Percentiles rank a stretch among this genome's conserved stretches.
These are phyloP conservation scores for Usnea hakonensis DNA, from an alignment of 495 filamentous ascomycete species.

Conservation along the genomic window DNA sequence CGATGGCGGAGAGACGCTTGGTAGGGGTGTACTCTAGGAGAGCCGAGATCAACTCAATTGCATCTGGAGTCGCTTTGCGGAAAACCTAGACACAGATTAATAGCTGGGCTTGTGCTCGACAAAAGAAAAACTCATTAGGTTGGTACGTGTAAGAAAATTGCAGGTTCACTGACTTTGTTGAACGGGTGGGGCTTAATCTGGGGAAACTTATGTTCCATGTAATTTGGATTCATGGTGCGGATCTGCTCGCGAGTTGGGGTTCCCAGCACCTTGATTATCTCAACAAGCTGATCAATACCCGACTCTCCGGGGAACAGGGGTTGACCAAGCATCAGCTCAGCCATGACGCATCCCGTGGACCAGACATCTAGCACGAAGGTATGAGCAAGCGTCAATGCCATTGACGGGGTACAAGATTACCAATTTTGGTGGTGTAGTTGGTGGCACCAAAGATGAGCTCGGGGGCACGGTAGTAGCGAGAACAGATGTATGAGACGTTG, in stretches of 20 bases:
- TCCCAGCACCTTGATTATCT: constrained; percentile 98
- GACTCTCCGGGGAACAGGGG: constrained; percentile 98
- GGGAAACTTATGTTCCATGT: constrained; percentile 99
- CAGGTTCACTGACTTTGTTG: constrained; percentile 60
- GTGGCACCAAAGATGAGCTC: constrained; percentile 98
- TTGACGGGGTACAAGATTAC: constrained; percentile 45
- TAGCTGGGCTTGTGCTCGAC: neutral
- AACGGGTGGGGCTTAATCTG: constrained; percentile 99
- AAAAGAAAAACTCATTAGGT: constrained; percentile 7
- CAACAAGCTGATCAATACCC: constrained; percentile 95
- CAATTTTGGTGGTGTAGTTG: constrained; percentile 99
- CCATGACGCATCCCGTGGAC: constrained; percentile 99
- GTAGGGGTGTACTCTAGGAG: constrained; percentile 96
- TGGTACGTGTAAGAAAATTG: constrained; percentile 10
- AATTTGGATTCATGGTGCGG: constrained; percentile 99
- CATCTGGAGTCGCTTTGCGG: constrained; percentile 83
- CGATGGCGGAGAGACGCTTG: constrained; percentile 83
- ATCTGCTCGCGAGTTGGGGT: constrained; percentile 98
- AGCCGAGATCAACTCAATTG: constrained; percentile 90
- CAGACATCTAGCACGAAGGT: constrained; percentile 73
- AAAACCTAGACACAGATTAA: constrained; percentile 57
- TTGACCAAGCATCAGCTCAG: constrained; percentile 97
- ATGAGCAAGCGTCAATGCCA: constrained; percentile 15
- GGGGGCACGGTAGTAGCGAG: constrained; percentile 94
- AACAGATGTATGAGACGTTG: constrained; percentile 99